phyloP scores from a whole-genome alignment of 768 basidiomycete genomes.

The Amanita rubescens region DNA sequence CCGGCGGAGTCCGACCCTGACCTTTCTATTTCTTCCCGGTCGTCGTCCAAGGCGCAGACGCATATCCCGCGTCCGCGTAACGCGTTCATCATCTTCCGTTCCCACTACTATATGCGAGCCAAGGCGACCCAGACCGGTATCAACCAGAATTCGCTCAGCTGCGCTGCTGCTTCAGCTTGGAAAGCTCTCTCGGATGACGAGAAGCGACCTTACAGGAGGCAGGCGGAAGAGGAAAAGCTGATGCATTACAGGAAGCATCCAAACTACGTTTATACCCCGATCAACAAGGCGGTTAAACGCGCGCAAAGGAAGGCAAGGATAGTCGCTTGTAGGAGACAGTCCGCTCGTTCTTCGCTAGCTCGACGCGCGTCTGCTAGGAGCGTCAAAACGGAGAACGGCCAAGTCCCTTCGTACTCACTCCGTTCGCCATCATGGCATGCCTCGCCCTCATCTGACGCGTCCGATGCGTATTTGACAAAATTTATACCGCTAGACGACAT shows the following conservation, averaged over 20 bases:
- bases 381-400: too few relatives aligned
- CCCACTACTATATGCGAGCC: conserved; percentile 15
- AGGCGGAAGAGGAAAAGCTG: conserved; percentile 6
- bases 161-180: conserved; percentile 25
- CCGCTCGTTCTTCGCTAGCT: not conserved
- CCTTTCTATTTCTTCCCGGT: conserved; percentile 10
- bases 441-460: not conserved
- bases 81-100: conserved; percentile 32
- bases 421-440: not conserved
- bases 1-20: not conserved
- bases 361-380: not conserved
- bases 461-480: not conserved
- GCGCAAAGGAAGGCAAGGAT: not conserved
- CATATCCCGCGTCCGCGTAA: conserved; percentile 31
- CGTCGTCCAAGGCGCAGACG: conserved; percentile 8
- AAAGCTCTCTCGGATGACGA: conserved; percentile 15
- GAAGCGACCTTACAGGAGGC: conserved; percentile 14
- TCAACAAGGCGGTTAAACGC: conserved; percentile 2
- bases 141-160: conserved; percentile 28
- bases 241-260: conserved; percentile 3
- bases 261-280: conserved; percentile 2
- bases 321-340: not conserved
- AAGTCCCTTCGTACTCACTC: not conserved
- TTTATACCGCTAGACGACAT: not conserved
- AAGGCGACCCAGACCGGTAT: conserved; percentile 10